Evolutionary conservation across 306 rosid species (phyloP).

Genomic region (Glycyrrhiza uralensis): DNA sequence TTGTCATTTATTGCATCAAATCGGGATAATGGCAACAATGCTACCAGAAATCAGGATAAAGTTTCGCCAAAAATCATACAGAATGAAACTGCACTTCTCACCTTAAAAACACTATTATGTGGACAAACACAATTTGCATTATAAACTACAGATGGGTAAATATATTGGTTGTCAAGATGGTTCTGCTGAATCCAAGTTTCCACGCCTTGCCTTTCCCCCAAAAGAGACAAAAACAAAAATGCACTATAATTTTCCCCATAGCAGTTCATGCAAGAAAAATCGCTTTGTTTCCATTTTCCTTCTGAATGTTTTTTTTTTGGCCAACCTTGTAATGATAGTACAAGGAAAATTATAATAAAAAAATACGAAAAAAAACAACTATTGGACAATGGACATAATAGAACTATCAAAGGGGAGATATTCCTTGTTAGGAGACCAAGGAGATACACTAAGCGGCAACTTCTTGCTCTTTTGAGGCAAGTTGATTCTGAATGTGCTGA

Average conservation of each 20-base stretch:
- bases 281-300: background rate
- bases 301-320: background rate
- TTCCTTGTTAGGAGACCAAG: slow-evolving; percentile 5
- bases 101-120: background rate
- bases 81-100: background rate
- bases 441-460: slow-evolving; percentile 64
- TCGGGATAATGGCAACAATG: too few relatives aligned
- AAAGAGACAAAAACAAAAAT: background rate
- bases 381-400: slow-evolving; percentile 15
- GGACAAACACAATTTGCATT: background rate
- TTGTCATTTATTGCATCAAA: background rate
- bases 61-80: background rate
- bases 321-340: slow-evolving; percentile 27
- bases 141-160: background rate
- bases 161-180: background rate
- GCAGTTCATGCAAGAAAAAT: slow-evolving; percentile 10
- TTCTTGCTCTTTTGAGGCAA: slow-evolving; percentile 81
- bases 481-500: slow-evolving; percentile 90
- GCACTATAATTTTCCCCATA: background rate
- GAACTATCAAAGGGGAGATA: slow-evolving; percentile 13
- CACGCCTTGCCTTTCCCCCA: background rate
- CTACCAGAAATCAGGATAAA: background rate
- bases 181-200: background rate
- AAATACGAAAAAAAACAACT: background rate
- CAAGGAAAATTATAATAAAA: slow-evolving; percentile 5